phyloP scores from a whole-genome alignment of 139 green algal genomes.

The Eudorina sp. region DNA sequence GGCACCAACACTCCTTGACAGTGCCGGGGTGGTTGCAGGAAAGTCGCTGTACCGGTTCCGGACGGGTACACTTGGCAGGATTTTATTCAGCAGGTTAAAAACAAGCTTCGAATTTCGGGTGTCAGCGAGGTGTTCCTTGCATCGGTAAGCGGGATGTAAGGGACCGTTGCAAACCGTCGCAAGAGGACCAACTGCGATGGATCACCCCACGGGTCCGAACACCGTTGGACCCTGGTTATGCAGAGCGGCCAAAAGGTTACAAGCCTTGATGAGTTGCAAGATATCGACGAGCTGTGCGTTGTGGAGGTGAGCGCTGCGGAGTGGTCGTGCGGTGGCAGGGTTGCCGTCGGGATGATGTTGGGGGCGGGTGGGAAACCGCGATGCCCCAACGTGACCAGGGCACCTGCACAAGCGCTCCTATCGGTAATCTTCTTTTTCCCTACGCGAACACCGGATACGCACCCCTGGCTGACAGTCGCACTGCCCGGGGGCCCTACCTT shows the following conservation, averaged over 20 bases:
- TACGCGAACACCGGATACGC: too few relatives aligned
- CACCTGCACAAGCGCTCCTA: too few relatives aligned
- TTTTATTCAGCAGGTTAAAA: slow-evolving; percentile 78
- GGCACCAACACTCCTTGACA: not conserved
- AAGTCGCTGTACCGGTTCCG: slow-evolving; percentile 86
- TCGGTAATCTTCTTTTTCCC: too few relatives aligned
- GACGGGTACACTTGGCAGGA: slow-evolving; percentile 80
- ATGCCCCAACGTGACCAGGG: too few relatives aligned
- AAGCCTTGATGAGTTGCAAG: slow-evolving; percentile 85
- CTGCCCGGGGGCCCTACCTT: too few relatives aligned
- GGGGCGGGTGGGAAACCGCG: too few relatives aligned
- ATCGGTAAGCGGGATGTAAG: slow-evolving; percentile 63
- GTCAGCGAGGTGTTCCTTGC: slow-evolving; percentile 80
- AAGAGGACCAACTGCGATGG: not conserved
- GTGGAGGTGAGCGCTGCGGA: slow-evolving; percentile 77
- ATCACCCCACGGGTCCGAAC: not conserved
- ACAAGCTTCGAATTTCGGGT: slow-evolving; percentile 80
- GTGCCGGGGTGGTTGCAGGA: slow-evolving; percentile 64
- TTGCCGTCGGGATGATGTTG: too few relatives aligned
- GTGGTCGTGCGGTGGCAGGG: too few relatives aligned
- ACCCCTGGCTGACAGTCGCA: too few relatives aligned
- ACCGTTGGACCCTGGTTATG: not conserved
- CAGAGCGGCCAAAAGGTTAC: slow-evolving; percentile 82
- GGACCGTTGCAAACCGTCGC: not conserved
- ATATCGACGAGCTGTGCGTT: slow-evolving; percentile 91